Conservation (phyloP, 2,329 filamentous ascomycete species). For the Monosporascus sp. region DNA sequence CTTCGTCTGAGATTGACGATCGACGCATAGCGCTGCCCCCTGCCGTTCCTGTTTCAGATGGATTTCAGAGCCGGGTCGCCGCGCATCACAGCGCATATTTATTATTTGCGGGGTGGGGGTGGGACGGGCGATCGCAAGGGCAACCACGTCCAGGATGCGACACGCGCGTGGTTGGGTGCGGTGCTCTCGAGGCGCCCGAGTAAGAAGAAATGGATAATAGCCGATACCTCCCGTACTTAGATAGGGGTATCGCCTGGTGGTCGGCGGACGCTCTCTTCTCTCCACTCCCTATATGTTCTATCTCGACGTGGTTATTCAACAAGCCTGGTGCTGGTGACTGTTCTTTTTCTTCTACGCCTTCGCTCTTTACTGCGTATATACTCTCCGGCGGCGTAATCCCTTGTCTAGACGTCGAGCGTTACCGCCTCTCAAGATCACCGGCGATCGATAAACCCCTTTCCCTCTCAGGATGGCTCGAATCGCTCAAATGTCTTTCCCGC, state of each 20-base stretch:
- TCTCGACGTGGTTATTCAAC: background rate
- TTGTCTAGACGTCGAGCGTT: too few relatives aligned
- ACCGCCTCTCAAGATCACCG: too few relatives aligned
- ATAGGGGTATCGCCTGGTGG: too few relatives aligned
- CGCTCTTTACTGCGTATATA: background rate
- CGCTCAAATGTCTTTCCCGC: slow-evolving; percentile 1
- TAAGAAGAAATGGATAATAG: too few relatives aligned
- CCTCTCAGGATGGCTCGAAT: slow-evolving; percentile 16
- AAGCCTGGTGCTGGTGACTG: background rate
- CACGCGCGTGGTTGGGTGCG: background rate
- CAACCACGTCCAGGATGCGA: background rate
- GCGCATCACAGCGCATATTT: slow-evolving; percentile 20
- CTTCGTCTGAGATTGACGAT: background rate
- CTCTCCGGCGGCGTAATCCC: too few relatives aligned
- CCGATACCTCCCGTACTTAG: too few relatives aligned
- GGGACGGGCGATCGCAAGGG: slow-evolving; percentile 1
- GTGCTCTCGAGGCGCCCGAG: too few relatives aligned
- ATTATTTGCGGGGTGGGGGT: slow-evolving; percentile 2
- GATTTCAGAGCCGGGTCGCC: slow-evolving; percentile 21
- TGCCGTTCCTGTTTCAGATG: slow-evolving; percentile 29
- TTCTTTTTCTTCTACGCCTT: background rate
- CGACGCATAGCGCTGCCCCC: background rate
- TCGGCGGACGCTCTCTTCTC: background rate
- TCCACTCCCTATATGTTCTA: background rate
- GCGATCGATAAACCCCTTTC: background rate